Base-by-base conservation (phyloP, 805 yeast species). In the Isabelozyma rhagii region DNA sequence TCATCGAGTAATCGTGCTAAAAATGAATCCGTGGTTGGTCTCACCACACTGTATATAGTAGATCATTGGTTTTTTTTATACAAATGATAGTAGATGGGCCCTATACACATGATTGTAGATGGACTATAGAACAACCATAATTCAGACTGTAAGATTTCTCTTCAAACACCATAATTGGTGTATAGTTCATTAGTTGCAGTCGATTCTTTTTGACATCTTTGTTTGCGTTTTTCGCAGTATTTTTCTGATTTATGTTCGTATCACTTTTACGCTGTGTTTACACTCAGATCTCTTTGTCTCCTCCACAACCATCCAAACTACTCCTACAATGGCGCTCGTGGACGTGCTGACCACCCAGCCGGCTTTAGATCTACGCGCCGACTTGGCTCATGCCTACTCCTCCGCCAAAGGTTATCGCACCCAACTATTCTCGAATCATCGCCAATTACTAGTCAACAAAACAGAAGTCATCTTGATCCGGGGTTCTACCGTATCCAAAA, bases 1-100 rank as follows among this genome's bases (percentile, higher is more conserved):
- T 90, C 72, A 71, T 89, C 58, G 93, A 86, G 71, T 83, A 79
- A 66, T 44, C 50, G 27, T 27, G 21, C 28, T 17, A 34, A 21
- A 41, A 13, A 17, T 25, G 45, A 25, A 28, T 49, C 25, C 34
- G 42, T 17, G 25, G 28, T 18, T 41, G n/a, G 18, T 13, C 25
- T 41, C 18, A 21, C 17, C 41, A 21, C n/a, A n/a, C 47, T 49
- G 52, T 51, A 50, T 44, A 47, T 50, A 47, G 52, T 41, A 44
- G 36, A 31, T 31, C 36, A 31, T 31, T 31, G n/a, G 36, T 31
- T 31, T 31, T 31, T 31, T 31, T 3, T 31, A 31, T 31, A 31
- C 36, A 31, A 21, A 31, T 31, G 36, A 10, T 31, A 31, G n/a
- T 31, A 31, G 25, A 21, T 21, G 25, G 25, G 25, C 25, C 25